These are phyloP conservation scores for Phytophthora pisi DNA, from an alignment of 352 stramenopile species.

Conservation along the genomic window DNA sequence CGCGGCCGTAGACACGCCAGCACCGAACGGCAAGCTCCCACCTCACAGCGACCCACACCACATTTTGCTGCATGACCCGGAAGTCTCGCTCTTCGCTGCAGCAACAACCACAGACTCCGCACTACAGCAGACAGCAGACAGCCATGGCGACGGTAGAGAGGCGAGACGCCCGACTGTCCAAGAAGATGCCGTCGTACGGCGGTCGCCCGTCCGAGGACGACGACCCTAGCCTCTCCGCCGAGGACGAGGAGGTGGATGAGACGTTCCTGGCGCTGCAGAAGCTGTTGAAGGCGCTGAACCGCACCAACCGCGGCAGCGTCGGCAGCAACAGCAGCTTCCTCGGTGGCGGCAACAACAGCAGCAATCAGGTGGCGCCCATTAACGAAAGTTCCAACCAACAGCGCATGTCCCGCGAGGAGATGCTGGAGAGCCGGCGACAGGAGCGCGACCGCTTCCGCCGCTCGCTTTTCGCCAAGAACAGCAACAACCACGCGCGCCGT, in stretches of 20 bases:
- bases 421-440: constrained; percentile 65
- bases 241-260: constrained; percentile 80
- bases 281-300: constrained; percentile 70
- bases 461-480: constrained; percentile 57
- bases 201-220: constrained; percentile 47
- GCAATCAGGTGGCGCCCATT: constrained; percentile 4
- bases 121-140: background rate
- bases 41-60: background rate
- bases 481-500: constrained; percentile 11
- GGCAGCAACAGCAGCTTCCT: constrained; percentile 26
- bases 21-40: background rate
- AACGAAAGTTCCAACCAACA: constrained; percentile 28
- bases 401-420: constrained; percentile 68
- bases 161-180: constrained; percentile 33
- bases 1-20: constrained; percentile 9
- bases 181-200: constrained; percentile 57
- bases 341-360: background rate
- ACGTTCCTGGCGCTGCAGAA: constrained; percentile 82
- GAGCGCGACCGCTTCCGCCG: constrained; percentile 76
- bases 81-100: constrained; percentile 1
- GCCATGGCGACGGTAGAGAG: constrained; percentile 30
- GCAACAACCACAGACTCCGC: background rate
- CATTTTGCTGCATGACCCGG: constrained; percentile 24
- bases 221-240: constrained; percentile 53
- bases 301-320: constrained; percentile 31